These are phyloP conservation scores for Coniophora puteana DNA, from an alignment of 1,284 basidiomycete species.

Conservation along the genomic window DNA sequence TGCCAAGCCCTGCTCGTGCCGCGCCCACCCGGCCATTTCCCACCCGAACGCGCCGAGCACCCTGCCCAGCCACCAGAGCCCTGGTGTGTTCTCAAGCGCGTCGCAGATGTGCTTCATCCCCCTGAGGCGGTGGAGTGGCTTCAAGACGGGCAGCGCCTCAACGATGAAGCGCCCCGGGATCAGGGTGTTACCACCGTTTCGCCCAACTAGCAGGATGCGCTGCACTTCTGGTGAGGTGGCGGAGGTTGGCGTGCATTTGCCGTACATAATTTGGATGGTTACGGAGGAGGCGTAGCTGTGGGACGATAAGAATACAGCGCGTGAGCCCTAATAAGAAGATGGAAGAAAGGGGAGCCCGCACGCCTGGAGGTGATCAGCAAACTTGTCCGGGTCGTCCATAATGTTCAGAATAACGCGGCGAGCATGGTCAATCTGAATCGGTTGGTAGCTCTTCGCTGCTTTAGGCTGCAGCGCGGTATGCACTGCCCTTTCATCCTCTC, in stretches of 20 bases:
- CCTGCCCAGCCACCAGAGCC: too few species aligned
- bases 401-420: constrained; percentile 36
- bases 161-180: constrained; percentile 35
- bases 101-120: too few species aligned
- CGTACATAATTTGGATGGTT: constrained; percentile 44
- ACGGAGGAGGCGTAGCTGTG: constrained; percentile 45
- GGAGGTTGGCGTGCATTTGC: constrained; percentile 39
- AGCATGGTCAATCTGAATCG: constrained; percentile 35
- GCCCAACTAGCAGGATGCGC: constrained; percentile 31
- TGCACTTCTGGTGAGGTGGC: constrained; percentile 37
- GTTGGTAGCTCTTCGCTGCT: constrained; percentile 30
- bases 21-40: constrained; percentile 38
- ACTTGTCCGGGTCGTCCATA: constrained; percentile 26
- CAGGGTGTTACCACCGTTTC: constrained; percentile 31
- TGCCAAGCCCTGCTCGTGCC: constrained; percentile 52
- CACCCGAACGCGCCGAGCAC: too few species aligned
- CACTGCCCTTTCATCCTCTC: not conserved
- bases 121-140: too few species aligned
- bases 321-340: not conserved
- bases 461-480: constrained; percentile 38
- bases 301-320: constrained; percentile 28
- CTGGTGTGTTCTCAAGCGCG: constrained; percentile 28
- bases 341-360: constrained; percentile 14
- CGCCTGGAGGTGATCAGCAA: constrained; percentile 25
- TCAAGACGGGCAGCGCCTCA: constrained; percentile 40